phyloP scores from a whole-genome alignment of 495 filamentous ascomycete genomes.

The Chaetomium cochliodes region DNA sequence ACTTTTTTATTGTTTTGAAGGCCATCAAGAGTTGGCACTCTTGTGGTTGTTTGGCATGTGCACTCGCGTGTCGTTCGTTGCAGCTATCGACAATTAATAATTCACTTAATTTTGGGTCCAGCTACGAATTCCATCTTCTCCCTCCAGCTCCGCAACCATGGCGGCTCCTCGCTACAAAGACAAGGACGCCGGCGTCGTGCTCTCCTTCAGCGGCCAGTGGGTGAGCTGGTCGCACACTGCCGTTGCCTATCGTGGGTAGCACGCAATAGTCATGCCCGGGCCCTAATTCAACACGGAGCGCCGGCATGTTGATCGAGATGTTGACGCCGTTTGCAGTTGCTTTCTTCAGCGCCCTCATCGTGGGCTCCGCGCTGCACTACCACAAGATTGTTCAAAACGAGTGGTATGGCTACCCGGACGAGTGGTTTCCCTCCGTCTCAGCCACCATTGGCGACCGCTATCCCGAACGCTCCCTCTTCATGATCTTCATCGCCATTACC shows the following conservation, averaged over 20 bases:
- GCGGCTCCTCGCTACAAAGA: slow-evolving; percentile 75
- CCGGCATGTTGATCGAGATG: not conserved
- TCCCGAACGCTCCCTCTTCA: slow-evolving; percentile 94
- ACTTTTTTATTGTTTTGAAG: slow-evolving; percentile 5
- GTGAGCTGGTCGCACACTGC: slow-evolving; percentile 83
- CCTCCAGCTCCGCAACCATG: slow-evolving; percentile 21
- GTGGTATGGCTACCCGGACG: slow-evolving; percentile 92
- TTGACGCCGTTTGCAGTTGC: slow-evolving; percentile 54
- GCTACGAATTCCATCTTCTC: not conserved
- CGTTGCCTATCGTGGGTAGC: slow-evolving; percentile 67
- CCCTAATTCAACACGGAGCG: not conserved
- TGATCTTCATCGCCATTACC: slow-evolving; percentile 94
- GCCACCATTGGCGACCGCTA: slow-evolving; percentile 98
- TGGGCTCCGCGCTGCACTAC: slow-evolving; percentile 85
- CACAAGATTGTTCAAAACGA: slow-evolving; percentile 98
- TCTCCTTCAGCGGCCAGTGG: slow-evolving; percentile 88
- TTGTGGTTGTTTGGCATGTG: not conserved
- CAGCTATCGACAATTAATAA: not conserved
- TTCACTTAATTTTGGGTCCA: not conserved
- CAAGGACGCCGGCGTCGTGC: slow-evolving; percentile 66
- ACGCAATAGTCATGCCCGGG: not conserved
- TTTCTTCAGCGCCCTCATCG: slow-evolving; percentile 84
- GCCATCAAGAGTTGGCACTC: not conserved
- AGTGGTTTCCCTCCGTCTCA: slow-evolving; percentile 99
- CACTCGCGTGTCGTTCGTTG: not conserved